Base-by-base conservation (phyloP, 805 yeast genomes). In the Yueomyces sinensis region DNA sequence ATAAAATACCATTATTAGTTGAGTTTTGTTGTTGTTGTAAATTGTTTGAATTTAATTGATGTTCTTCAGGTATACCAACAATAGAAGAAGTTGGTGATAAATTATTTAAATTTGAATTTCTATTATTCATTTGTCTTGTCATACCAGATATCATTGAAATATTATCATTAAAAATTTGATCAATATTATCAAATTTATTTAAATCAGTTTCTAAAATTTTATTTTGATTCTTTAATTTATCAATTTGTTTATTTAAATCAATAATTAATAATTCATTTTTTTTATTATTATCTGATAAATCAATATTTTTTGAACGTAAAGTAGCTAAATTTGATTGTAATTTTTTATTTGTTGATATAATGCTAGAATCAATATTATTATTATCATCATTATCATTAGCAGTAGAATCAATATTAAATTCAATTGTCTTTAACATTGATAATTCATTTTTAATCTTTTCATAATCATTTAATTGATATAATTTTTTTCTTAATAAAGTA, bases 391-490 rank as follows among this genome's bases (percentile, higher is more conserved):
- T 47, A 11, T 47, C 50, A 9, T 43, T 39, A 15, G 42, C 56
- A 5, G 46, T 54, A 3, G 52, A 62, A 13, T 58, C 62, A 23
- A 59, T 60, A 42, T 87, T 87, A 57, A 84, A 80, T 46, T 82
- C 83, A 27, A 84, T 76, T 41, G 77, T 76, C 50, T 79, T 74
- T 40, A 86, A 53, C 18, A 84, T 70, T 15, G 68, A 70, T 42
- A 87, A 61, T 47, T 87, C 95, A 33, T 72, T 70, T 52, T 83
- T 84, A 32, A 86, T 52, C 41, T 82, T 86, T 34, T 81, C 86
- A 54, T 87, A 86, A 50, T 86, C 95, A 2, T 66, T 58, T 34
- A 74, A 71, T 23, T 61, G 54, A 3, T 60, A 59, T 30, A 79
- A 49, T 37, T 70, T 68, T 18, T 59, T 58, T 46, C 70, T 71